Conservation (phyloP, 768 basidiomycete species). For the Lactarius quietus region DNA sequence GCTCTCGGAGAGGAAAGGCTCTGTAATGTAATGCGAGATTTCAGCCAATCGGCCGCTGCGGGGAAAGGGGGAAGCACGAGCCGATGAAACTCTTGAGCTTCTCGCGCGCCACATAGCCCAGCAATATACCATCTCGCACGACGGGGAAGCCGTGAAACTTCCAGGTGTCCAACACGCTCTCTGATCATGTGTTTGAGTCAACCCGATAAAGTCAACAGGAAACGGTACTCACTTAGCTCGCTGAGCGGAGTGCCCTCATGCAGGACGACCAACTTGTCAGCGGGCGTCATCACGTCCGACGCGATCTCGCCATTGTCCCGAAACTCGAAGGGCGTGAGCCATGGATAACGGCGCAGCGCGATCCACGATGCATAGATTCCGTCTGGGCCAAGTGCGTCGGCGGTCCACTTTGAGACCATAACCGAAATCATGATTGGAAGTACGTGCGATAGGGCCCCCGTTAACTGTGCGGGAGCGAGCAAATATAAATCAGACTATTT, state of each 20-base stretch:
- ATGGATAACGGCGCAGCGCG: constrained; percentile 64
- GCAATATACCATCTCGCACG: constrained; percentile 44
- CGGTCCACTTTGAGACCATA: constrained; percentile 75
- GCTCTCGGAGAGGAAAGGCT: constrained; percentile 6
- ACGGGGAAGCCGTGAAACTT: constrained; percentile 66
- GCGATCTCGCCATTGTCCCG: constrained; percentile 63
- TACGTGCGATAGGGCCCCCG: constrained; percentile 79
- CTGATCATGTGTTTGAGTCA: constrained; percentile 30
- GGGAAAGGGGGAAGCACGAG: constrained; percentile 10
- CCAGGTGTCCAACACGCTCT: constrained; percentile 41
- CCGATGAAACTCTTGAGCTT: constrained; percentile 42
- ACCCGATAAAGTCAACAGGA: neutral
- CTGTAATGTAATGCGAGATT: constrained; percentile 13
- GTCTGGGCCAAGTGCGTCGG: constrained; percentile 63
- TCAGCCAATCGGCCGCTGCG: neutral
- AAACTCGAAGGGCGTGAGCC: constrained; percentile 63
- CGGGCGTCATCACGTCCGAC: constrained; percentile 55
- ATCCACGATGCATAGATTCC: constrained; percentile 75
- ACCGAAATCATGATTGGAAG: constrained; percentile 79
- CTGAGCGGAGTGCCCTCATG: constrained; percentile 39
- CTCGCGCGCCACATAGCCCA: constrained; percentile 64
- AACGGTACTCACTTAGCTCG: constrained; percentile 42
- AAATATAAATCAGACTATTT: neutral
- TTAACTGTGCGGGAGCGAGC: constrained; percentile 51
- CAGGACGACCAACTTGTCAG: constrained; percentile 44